phyloP scores from a whole-genome alignment of 179 eudicot species.

The Carnegiea gigantea region DNA sequence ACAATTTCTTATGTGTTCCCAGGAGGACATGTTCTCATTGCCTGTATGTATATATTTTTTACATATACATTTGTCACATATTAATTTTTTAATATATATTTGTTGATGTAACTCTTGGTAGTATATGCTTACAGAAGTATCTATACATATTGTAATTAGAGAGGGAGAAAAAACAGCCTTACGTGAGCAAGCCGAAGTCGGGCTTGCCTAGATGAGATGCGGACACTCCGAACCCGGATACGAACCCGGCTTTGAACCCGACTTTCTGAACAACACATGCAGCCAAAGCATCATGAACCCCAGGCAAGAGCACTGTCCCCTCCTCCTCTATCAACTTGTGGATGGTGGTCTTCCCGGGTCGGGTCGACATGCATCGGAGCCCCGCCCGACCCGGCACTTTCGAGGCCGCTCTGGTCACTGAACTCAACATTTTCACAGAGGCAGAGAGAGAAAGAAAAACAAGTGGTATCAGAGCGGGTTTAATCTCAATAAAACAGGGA shows the following conservation, averaged over 20 bases:
- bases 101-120: no score
- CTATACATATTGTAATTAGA: not conserved
- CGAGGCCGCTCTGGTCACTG: not conserved
- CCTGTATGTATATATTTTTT: no score
- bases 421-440: not conserved
- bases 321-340: constrained; percentile 11
- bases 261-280: not conserved
- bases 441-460: not conserved
- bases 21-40: no score
- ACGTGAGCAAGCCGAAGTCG: constrained; percentile 13
- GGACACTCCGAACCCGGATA: constrained; percentile 1
- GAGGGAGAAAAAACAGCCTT: not conserved
- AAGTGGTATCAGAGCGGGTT: no score
- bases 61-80: no score
- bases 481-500: not conserved
- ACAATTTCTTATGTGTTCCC: no score
- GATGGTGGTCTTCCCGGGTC: not conserved
- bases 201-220: constrained; percentile 7
- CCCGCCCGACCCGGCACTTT: not conserved
- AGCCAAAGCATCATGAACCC: constrained; percentile 3
- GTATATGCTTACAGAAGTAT: no score
- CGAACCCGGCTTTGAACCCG: constrained; percentile 6
- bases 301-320: constrained; percentile 5
- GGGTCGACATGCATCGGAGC: not conserved
- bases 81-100: no score